Evolutionary conservation across 2,329 filamentous ascomycete genomes (phyloP).

Genomic region (Phyllosticta ampelicida): DNA sequence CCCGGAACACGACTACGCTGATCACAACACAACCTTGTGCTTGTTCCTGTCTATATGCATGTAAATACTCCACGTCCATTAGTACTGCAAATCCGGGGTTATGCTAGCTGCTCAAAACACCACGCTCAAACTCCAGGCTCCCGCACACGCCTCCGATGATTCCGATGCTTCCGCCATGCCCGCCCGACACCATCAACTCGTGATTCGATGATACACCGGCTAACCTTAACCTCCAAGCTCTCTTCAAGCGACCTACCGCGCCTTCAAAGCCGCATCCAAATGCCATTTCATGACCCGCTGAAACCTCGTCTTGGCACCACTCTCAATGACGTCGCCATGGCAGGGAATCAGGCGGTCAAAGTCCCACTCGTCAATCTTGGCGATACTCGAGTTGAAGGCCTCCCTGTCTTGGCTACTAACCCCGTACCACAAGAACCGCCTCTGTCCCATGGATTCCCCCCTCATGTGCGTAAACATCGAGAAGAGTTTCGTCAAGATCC

Average conservation of each 20-base stretch:
- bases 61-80: no score
- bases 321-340: constrained; percentile 82
- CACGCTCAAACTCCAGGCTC: not conserved
- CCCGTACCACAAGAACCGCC: constrained; percentile 73
- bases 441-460: constrained; percentile 59
- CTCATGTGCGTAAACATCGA: constrained; percentile 47
- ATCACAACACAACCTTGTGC: no score
- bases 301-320: constrained; percentile 62
- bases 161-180: not conserved
- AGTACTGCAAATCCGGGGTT: not conserved
- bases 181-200: not conserved
- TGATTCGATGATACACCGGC: not conserved
- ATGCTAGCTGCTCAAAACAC: not conserved
- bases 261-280: constrained; percentile 36
- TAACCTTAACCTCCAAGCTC: not conserved
- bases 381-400: constrained; percentile 60
- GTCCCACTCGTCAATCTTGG: constrained; percentile 65
- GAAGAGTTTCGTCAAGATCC: constrained; percentile 49
- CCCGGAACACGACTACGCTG: not conserved
- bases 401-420: constrained; percentile 49
- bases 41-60: no score
- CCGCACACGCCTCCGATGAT: not conserved
- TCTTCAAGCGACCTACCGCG: not conserved
- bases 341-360: constrained; percentile 81
- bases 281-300: constrained; percentile 77